phyloP scores from a whole-genome alignment of 331 rosid species.

The Acacia pycnantha region DNA sequence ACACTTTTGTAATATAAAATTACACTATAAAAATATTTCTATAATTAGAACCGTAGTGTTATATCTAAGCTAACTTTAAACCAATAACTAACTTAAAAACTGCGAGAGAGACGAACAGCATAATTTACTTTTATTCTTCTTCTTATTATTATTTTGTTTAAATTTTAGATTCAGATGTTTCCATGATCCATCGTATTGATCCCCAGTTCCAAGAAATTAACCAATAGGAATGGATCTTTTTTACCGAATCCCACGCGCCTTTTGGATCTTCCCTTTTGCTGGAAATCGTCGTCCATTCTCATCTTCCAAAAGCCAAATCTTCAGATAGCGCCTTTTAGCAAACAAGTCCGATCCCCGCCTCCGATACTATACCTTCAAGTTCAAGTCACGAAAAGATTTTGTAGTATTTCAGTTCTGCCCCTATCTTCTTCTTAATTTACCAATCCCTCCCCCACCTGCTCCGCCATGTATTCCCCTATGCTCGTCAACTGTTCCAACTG shows the following conservation, averaged over 20 bases:
- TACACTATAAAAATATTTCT: too few relatives aligned
- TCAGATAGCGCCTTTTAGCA: not conserved
- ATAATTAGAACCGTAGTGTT: too few relatives aligned
- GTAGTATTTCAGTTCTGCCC: constrained; percentile 15
- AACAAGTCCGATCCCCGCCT: not conserved
- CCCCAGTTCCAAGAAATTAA: too few relatives aligned
- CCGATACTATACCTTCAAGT: not conserved
- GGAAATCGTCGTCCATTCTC: not conserved
- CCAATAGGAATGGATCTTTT: not conserved
- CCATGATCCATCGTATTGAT: too few relatives aligned
- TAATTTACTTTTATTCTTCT: too few relatives aligned
- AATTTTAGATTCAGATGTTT: too few relatives aligned
- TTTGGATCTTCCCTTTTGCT: not conserved
- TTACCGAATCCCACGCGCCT: not conserved
- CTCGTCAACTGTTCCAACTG: constrained; percentile 81
- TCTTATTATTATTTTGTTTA: too few relatives aligned
- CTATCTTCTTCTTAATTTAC: not conserved
- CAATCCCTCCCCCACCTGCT: not conserved
- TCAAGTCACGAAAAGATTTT: not conserved
- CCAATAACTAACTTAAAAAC: too few relatives aligned
- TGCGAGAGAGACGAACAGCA: too few relatives aligned
- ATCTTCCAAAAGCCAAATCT: not conserved
- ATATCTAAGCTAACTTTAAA: too few relatives aligned
- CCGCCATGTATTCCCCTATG: constrained; percentile 51
- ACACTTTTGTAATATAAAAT: too few relatives aligned